phyloP scores from a whole-genome alignment of 352 stramenopile genomes.

The Phytophthora chlamydospora region DNA sequence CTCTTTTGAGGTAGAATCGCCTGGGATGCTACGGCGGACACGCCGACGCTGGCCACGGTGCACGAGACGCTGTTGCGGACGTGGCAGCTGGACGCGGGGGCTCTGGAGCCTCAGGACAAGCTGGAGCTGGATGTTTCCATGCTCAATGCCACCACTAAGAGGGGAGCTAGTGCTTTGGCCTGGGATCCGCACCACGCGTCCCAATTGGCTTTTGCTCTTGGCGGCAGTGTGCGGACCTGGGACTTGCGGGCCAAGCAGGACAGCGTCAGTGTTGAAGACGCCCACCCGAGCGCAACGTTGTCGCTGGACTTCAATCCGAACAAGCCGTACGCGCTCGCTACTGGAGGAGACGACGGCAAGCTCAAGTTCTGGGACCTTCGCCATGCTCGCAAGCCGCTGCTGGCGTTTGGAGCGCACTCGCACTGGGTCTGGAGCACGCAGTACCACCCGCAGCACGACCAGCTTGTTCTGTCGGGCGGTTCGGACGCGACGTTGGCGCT shows the following conservation, averaged over 20 bases:
- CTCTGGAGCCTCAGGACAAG: slow-evolving; percentile 44
- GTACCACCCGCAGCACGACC: slow-evolving; percentile 99
- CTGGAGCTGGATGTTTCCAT: slow-evolving; percentile 63
- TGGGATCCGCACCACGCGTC: slow-evolving; percentile 89
- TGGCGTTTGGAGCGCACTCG: slow-evolving; percentile 90
- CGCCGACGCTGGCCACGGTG: slow-evolving; percentile 39
- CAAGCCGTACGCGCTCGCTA: slow-evolving; percentile 93
- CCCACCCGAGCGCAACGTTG: slow-evolving; percentile 61
- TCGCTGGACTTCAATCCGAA: slow-evolving; percentile 99
- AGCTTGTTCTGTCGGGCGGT: slow-evolving; percentile 94
- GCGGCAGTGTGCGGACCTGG: slow-evolving; percentile 72
- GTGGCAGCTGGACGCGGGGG: slow-evolving; percentile 52
- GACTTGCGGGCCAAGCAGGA: slow-evolving; percentile 63
- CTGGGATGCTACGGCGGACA: slow-evolving; percentile 41
- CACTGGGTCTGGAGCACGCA: slow-evolving; percentile 92
- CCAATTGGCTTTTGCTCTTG: slow-evolving; percentile 69
- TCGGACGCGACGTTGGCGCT: slow-evolving; percentile 95
- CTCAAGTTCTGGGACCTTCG: slow-evolving; percentile 99
- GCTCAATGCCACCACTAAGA: slow-evolving; percentile 38
- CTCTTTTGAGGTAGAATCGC: slow-evolving; percentile 37
- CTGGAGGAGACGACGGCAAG: slow-evolving; percentile 93
- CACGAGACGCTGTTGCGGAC: slow-evolving; percentile 57
- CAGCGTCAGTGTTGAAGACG: slow-evolving; percentile 55
- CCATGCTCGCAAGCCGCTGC: slow-evolving; percentile 70
- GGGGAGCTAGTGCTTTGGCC: slow-evolving; percentile 37